Evolutionary conservation across 192 early-diverging fungal species (phyloP), one percentile per base, ranked within the genome.

Genomic region (Gigaspora rosea): DNA sequence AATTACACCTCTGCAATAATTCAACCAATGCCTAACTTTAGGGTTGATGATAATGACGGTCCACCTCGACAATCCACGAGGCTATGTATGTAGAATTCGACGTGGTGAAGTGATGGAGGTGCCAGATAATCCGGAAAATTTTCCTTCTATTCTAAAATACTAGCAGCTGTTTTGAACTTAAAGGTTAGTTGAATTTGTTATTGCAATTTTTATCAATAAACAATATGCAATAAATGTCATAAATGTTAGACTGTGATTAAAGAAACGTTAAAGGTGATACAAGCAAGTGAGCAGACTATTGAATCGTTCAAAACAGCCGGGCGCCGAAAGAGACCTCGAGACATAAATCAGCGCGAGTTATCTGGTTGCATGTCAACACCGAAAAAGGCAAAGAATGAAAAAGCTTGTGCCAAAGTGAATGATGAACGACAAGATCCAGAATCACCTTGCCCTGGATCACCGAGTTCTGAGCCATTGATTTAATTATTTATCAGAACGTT

Each of bases 221-320:
- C 47, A 16, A 67, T 67, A 67, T 46, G 15, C 32, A 27, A 27
- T 27, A 27, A 0, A 27, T 27, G 27, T 67, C 18, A 67, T 67
- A 33, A 71, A 71, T 71, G 20, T 56, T 56, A 71, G 69, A 50
- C 69, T 71, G 69, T 51, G 22, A 27, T 71, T 20, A 20, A 27
- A 71, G 51, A 71, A 15, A 54, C 51, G 6, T 54, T 56, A 11
- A 71, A 71, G 69, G 27, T 7, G 2, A 18, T 71, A 32, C 8
- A 71, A 73, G 47, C 22, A 51, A 73, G 27, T 27, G 27, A 27
- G 27, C 20, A 61, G 61, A 73, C 46, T n/a, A 16, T 10, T 46
- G n/a, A 47, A 46, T 12, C 18, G 47, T 61, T 73, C 47, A 73
- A 58, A 73, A 59, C 11, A 48, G 58, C 72, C 41, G 41, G 57